phyloP scores from a whole-genome alignment of 306 rosid genomes.

The Sindora glabra region DNA sequence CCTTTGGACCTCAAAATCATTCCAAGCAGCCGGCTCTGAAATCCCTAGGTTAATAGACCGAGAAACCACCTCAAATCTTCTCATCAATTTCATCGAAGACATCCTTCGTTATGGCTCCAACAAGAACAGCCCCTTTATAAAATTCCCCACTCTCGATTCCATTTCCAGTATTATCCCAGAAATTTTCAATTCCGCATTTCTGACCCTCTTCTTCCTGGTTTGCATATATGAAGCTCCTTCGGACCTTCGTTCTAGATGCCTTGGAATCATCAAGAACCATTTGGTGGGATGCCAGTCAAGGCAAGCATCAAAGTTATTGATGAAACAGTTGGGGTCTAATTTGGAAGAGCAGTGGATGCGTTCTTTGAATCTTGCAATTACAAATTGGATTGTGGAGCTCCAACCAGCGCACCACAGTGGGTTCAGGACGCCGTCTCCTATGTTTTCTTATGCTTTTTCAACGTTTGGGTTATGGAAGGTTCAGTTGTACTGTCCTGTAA shows the following conservation, averaged over 20 bases:
- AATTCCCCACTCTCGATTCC: constrained; percentile 38
- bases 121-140: constrained; percentile 31
- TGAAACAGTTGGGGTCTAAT: constrained; percentile 73
- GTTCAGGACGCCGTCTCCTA: constrained; percentile 57
- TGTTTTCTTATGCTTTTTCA: constrained; percentile 66
- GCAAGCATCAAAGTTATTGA: constrained; percentile 41
- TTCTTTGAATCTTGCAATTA: constrained; percentile 72
- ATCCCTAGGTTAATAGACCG: constrained; percentile 18
- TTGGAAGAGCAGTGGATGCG: constrained; percentile 92
- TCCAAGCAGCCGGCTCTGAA: constrained; percentile 34
- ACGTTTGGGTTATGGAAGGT: constrained; percentile 69
- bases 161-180: constrained; percentile 36
- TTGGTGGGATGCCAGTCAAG: constrained; percentile 38
- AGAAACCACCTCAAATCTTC: constrained; percentile 41
- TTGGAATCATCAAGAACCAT: constrained; percentile 35
- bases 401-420: constrained; percentile 26
- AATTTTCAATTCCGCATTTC: constrained; percentile 58
- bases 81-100: constrained; percentile 53
- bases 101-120: constrained; percentile 68
- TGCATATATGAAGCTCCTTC: constrained; percentile 79
- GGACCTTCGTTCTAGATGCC: constrained; percentile 48
- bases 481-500: constrained; percentile 84
- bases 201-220: constrained; percentile 61
- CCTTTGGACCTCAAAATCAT: constrained; percentile 75
- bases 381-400: constrained; percentile 66